A percentile compares a stretch with the other conserved stretches of the same genome.
phyloP scores from a whole-genome alignment of 148 eudicot genomes.

The Fagopyrum tataricum region DNA sequence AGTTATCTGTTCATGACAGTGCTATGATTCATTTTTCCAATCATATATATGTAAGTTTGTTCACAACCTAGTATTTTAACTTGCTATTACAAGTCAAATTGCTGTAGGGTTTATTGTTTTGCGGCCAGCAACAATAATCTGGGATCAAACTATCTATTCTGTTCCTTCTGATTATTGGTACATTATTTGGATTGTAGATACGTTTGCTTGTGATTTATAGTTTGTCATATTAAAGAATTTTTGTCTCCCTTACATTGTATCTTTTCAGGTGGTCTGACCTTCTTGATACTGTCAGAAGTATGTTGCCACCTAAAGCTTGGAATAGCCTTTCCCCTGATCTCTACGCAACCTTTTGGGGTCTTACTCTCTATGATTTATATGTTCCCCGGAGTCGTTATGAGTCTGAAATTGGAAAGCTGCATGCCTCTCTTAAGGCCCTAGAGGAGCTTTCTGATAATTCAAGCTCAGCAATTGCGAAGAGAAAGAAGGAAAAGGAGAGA shows the following conservation, averaged over 20 bases:
- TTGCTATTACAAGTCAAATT: not conserved
- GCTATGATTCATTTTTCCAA: not conserved
- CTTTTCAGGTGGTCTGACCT: slow-evolving; percentile 84
- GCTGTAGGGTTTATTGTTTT: not conserved
- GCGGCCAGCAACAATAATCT: not conserved
- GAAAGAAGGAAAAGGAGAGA: slow-evolving; percentile 96
- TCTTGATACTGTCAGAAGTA: slow-evolving; percentile 64
- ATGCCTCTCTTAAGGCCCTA: slow-evolving; percentile 80
- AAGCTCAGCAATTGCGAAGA: slow-evolving; percentile 88
- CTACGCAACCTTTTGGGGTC: slow-evolving; percentile 97
- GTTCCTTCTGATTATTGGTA: not conserved
- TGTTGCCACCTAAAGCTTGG: slow-evolving; percentile 94
- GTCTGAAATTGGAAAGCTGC: slow-evolving; percentile 86
- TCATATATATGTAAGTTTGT: not conserved
- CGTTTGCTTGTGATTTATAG: not conserved
- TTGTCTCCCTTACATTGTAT: not conserved
- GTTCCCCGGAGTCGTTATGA: slow-evolving; percentile 92
- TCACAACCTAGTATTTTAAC: not conserved
- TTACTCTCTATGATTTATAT: slow-evolving; percentile 87
- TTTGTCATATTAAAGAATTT: not conserved
- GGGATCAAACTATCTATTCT: not conserved
- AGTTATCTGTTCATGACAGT: not conserved
- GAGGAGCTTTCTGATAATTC: slow-evolving; percentile 96
- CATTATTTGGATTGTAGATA: not conserved
- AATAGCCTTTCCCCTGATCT: slow-evolving; percentile 97